A percentile compares a stretch with the other conserved stretches of the same genome.
Evolutionary conservation across 2,329 filamentous ascomycete genomes (phyloP).

Genomic region (Talaromyces sp.): DNA sequence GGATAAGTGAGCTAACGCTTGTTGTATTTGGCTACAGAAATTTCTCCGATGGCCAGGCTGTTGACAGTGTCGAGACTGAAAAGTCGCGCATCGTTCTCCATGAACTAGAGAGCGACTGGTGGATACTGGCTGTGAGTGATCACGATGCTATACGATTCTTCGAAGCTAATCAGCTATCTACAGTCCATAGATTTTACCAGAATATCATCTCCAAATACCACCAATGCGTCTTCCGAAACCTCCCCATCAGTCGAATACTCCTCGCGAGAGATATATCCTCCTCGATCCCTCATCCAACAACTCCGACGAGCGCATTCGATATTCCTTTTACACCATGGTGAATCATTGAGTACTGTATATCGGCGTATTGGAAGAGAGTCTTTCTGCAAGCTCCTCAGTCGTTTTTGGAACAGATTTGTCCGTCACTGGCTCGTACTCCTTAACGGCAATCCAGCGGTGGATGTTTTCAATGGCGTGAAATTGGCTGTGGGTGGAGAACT

Average conservation of each 20-base stretch:
- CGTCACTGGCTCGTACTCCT: conserved; percentile 80
- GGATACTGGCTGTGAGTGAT: conserved; percentile 78
- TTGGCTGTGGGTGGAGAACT: conserved; percentile 86
- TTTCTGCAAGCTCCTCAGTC: conserved; percentile 69
- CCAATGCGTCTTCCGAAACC: conserved; percentile 36
- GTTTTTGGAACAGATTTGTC: conserved; percentile 74
- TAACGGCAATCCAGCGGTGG: conserved; percentile 79
- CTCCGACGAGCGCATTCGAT: conserved; percentile 75
- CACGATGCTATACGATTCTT: background rate
- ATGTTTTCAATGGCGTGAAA: conserved; percentile 79
- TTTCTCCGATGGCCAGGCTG: conserved; percentile 72
- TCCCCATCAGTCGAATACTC: conserved; percentile 69
- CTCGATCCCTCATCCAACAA: conserved; percentile 73
- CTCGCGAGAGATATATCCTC: conserved; percentile 81
- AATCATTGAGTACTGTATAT: conserved; percentile 69
- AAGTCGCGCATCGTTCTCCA: conserved; percentile 79
- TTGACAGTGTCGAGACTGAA: conserved; percentile 88
- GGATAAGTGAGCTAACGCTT: conserved; percentile 20
- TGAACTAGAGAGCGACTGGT: conserved; percentile 89
- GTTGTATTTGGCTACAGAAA: conserved; percentile 50
- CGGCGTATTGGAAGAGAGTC: conserved; percentile 61
- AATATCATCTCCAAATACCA: conserved; percentile 55
- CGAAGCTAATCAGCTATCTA: conserved; percentile 18
- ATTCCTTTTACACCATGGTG: conserved; percentile 84
- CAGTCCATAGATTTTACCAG: conserved; percentile 80